phyloP scores from a whole-genome alignment of 352 stramenopile genomes.

The Globisporangium yorkense region DNA sequence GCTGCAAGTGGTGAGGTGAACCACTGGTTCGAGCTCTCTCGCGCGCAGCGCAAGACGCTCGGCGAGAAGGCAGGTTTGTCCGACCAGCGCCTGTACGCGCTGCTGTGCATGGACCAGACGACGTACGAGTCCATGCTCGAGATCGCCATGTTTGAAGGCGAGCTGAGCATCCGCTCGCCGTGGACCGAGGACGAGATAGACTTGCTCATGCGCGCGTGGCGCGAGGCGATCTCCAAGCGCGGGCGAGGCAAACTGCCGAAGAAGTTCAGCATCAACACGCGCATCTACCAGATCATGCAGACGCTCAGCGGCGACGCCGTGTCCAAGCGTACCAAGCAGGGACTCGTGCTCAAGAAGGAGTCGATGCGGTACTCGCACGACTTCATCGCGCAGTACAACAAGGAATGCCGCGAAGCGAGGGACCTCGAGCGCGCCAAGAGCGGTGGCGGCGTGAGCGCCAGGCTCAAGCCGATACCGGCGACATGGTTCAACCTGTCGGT shows the following conservation, averaged over 20 bases:
- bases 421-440: background rate
- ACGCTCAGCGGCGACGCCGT: background rate
- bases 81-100: constrained; percentile 10
- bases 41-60: constrained; percentile 3
- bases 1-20: background rate
- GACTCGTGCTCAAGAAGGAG: constrained; percentile 11
- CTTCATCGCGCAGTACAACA: constrained; percentile 7
- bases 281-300: constrained; percentile 8
- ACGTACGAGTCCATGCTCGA: constrained; percentile 10
- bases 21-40: constrained; percentile 11
- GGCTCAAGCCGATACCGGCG: background rate
- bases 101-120: constrained; percentile 5
- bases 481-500: constrained; percentile 6
- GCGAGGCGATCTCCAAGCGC: constrained; percentile 4
- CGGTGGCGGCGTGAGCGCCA: too few relatives aligned
- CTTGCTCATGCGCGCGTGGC: constrained; percentile 11
- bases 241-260: background rate
- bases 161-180: constrained; percentile 8
- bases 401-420: background rate
- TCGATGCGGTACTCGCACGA: constrained; percentile 10
- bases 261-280: constrained; percentile 10
- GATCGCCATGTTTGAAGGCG: constrained; percentile 7
- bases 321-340: constrained; percentile 11
- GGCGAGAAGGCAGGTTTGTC: constrained; percentile 1
- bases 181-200: constrained; percentile 9